Evolutionary conservation across 2,329 filamentous ascomycete genomes (phyloP).

Genomic region (Diplodia seriata): DNA sequence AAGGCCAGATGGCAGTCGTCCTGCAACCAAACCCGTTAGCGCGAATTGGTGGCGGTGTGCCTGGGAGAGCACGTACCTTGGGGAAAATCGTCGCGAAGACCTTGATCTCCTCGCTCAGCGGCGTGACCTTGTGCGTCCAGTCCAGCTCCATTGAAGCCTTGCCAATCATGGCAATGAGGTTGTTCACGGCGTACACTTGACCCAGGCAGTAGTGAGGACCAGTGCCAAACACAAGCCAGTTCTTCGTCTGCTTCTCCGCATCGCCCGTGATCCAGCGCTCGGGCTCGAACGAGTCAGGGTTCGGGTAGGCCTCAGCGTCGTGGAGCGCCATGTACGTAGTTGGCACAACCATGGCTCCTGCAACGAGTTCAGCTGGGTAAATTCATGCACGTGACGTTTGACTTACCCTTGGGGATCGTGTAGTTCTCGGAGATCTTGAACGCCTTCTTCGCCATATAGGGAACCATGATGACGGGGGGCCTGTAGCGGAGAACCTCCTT

Average conservation of each 20-base stretch:
- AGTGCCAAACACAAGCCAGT: constrained; percentile 94
- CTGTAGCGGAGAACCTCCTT: constrained; percentile 75
- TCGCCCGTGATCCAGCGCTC: constrained; percentile 91
- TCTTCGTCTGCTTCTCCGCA: constrained; percentile 91
- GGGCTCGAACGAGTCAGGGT: constrained; percentile 87
- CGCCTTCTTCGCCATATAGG: constrained; percentile 91
- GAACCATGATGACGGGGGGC: constrained; percentile 96
- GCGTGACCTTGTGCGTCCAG: constrained; percentile 88
- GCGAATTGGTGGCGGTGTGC: constrained; percentile 1
- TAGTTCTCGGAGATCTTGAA: constrained; percentile 90
- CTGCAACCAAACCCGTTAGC: constrained; percentile 25
- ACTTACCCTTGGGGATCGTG: constrained; percentile 84
- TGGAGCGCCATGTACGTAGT: constrained; percentile 89
- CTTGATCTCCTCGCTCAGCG: constrained; percentile 89
- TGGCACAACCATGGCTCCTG: constrained; percentile 89
- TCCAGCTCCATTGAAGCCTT: constrained; percentile 87
- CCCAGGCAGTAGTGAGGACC: constrained; percentile 97
- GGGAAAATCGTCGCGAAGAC: constrained; percentile 99
- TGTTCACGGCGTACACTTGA: constrained; percentile 88
- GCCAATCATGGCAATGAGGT: constrained; percentile 86
- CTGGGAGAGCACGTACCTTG: constrained; percentile 60
- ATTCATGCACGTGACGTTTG: not conserved
- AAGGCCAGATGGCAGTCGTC: constrained; percentile 34
- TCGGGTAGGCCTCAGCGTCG: constrained; percentile 89
- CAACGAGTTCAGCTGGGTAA: constrained; percentile 37